A percentile compares a stretch with the other conserved stretches of the same genome.
Conservation (phyloP, 2,329 filamentous ascomycete genomes). For the Pseudogymnoascus sp. region DNA sequence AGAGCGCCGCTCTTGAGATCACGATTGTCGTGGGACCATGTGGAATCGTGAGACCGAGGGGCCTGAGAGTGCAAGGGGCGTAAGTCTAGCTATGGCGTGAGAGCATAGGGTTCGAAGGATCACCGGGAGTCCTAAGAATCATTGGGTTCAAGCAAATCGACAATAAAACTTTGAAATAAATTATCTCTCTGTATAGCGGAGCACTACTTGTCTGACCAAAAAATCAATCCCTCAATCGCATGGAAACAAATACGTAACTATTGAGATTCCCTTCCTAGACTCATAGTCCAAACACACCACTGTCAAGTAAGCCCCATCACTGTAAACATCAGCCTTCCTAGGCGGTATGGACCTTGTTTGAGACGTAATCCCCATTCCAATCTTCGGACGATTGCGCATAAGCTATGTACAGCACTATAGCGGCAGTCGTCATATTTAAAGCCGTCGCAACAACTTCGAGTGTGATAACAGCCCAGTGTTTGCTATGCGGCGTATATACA, state of each 20-base stretch:
- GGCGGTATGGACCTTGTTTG: background rate
- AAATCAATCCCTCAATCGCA: background rate
- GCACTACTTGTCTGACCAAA: background rate
- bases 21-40: too few species aligned
- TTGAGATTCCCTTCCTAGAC: background rate
- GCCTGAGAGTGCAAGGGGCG: too few species aligned
- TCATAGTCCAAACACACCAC: background rate
- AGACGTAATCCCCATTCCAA: background rate
- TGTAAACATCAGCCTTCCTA: background rate
- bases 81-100: too few species aligned
- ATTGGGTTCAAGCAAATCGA: too few species aligned
- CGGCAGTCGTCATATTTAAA: background rate
- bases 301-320: background rate
- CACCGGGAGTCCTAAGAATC: too few species aligned
- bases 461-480: background rate
- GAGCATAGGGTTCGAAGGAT: too few species aligned
- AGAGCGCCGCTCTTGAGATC: too few species aligned
- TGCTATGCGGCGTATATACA: conserved; percentile 21
- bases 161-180: background rate
- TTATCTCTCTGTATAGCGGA: background rate
- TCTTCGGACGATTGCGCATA: background rate
- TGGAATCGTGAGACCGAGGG: too few species aligned
- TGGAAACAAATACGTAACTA: background rate
- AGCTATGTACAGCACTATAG: background rate
- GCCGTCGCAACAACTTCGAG: background rate